Evolutionary conservation across 768 basidiomycete genomes (phyloP), one percentile per base, ranked within the genome.

Genomic region (Rhizopogon sp.): DNA sequence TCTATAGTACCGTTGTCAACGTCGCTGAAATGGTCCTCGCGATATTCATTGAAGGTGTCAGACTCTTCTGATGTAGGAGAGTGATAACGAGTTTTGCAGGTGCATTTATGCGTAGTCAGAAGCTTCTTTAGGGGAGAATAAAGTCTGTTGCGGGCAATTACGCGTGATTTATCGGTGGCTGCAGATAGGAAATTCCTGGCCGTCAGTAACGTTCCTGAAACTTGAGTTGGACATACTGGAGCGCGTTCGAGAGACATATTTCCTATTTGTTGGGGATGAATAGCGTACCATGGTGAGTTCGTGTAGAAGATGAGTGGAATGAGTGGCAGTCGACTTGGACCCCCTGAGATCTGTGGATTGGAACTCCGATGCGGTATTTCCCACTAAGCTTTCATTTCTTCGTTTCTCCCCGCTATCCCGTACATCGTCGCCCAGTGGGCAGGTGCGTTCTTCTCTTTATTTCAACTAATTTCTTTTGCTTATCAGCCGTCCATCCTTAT

Each of bases 381-480:
- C 53, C 59, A 54, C 42, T 37, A 29, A 39, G 31, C 31, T 17
- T 25, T 4, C 46, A 25, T 51, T 39, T 25, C 46, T 11, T 51
- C 37, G 54, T 53, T 29, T 31, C 53, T 51, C 53, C 49, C 31
- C 17, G 13, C 9, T n/a, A 43, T 20, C 25, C 43, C 47, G 46
- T 17, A 54, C 25, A 54, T 51, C 53, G 39, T 54, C 22, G 46
- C 31, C 47, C 8, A 10, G 53, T 51, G 53, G 47, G 52, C 60
- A 53, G 45, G 39, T 52, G 52, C 43, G 53, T 60, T 57, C 58
- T 62, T 33, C 16, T 22, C 20, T 52, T 53, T 57, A 45, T 56
- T 62, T 50, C 55, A 49, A 51, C 43, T 43, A 50, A 56, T 51
- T 62, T 58, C 50, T 55, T 25, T 35, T 60, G 51, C 64, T 52